phyloP scores from a whole-genome alignment of 2,329 filamentous ascomycete genomes.

The Diplodia seriata region DNA sequence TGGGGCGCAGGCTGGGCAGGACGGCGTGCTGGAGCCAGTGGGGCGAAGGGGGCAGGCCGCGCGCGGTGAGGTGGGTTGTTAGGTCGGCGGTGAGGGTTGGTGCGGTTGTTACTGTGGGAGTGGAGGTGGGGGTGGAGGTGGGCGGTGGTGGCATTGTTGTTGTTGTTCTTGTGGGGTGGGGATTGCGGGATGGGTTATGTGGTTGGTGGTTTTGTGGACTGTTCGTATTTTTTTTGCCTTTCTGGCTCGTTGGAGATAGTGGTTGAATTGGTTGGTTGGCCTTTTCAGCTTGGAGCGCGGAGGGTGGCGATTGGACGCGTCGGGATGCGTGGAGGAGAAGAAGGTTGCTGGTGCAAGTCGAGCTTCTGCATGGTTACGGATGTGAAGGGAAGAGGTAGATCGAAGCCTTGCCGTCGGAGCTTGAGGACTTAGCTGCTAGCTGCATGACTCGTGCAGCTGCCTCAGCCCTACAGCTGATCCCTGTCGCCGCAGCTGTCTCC shows the following conservation, averaged over 20 bases:
- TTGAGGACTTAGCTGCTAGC: background rate
- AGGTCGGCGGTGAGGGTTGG: conserved; percentile 45
- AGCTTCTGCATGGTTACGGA: background rate
- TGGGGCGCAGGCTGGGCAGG: conserved; percentile 60
- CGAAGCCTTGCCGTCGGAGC: background rate
- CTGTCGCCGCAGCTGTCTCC: conserved; percentile 8
- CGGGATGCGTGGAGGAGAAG: background rate
- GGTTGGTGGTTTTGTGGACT: background rate
- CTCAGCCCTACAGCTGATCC: conserved; percentile 32
- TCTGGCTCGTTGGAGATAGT: too few relatives aligned
- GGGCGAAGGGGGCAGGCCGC: conserved; percentile 60
- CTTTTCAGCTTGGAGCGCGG: background rate
- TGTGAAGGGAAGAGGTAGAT: background rate
- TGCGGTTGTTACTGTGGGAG: background rate
- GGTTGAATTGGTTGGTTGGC: background rate
- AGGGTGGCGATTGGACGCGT: background rate
- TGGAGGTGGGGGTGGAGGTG: background rate
- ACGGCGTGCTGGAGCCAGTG: conserved; percentile 68
- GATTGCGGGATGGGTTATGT: background rate
- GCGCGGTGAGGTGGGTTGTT: conserved; percentile 62
- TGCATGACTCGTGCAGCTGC: conserved; percentile 27
- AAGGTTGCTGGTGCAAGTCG: background rate
- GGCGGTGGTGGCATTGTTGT: background rate
- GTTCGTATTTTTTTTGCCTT: background rate
- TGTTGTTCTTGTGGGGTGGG: background rate